Evolutionary conservation across 305 asterid genomes (phyloP), one percentile per base, ranked within the genome.

Genomic region (Solanum hybrid): DNA sequence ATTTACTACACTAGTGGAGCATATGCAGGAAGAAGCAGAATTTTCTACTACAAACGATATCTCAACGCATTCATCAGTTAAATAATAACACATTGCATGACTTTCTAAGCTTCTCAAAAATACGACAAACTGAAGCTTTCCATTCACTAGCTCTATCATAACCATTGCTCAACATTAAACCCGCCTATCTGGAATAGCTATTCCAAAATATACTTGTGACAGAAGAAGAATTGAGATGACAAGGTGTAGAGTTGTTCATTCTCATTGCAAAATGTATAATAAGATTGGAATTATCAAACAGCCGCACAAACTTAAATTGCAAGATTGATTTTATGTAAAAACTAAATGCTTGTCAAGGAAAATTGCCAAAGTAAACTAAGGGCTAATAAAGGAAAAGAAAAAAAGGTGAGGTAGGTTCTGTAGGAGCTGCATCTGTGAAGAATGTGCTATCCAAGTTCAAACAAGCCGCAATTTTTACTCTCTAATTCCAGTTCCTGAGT

Each of bases 401-500:
- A 9, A 85, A 57, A 61, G 33, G 37, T 57, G 76, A 85, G 76
- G 76, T 85, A 51, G 88, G 75, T 51, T 51, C 75, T 22, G 75
- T 31, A 51, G 88, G 42, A 51, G 42, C 42, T 51, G 88, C 74
- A 85, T 51, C 76, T 12, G 88, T 85, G 76, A 57, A 85, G 75
- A 57, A 85, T 85, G 88, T 84, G 46, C 9, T 31, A 51, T 85
- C 74, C 88, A 57, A 57, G 75, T 84, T 24, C 75, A 51, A 31
- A 84, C 29, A 46, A 84, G 40, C 29, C 10, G 12, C 88, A 85
- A 5, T 31, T 57, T 90, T 95, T 94, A 96, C 37, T 94, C 98
- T 11, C 96, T 90, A 51, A 96, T 90, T 35, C 92, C 95, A 24
- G 89, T 76, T 87, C 93, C 93, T 2, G 98, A 67, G 87, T 93